phyloP scores from a whole-genome alignment of 768 basidiomycete genomes.

The Rhizopogon salebrosus region DNA sequence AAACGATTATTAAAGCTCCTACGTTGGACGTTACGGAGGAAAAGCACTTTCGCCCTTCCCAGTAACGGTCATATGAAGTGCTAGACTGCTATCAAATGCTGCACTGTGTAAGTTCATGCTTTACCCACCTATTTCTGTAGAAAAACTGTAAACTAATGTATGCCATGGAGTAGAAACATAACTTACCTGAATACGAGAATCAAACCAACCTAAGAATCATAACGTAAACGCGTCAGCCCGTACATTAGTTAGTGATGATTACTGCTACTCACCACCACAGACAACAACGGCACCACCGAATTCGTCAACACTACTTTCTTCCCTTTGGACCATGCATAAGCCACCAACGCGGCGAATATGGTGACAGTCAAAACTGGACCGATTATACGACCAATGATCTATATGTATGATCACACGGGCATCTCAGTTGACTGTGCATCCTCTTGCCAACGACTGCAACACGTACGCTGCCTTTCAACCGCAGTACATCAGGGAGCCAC shows the following conservation, averaged over 20 bases:
- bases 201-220: slow-evolving; percentile 62
- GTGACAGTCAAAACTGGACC: slow-evolving; percentile 86
- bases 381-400: slow-evolving; percentile 69
- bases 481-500: slow-evolving; percentile 85
- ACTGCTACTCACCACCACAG: slow-evolving; percentile 71
- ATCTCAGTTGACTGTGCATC: slow-evolving; percentile 5
- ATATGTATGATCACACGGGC: slow-evolving; percentile 4
- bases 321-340: slow-evolving; percentile 54
- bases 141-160: background rate
- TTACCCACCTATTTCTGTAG: slow-evolving; percentile 58
- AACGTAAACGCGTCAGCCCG: slow-evolving; percentile 4
- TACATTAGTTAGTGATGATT: background rate
- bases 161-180: background rate
- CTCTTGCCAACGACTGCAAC: background rate
- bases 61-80: slow-evolving; percentile 83
- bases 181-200: slow-evolving; percentile 81
- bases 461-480: slow-evolving; percentile 77
- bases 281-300: slow-evolving; percentile 81
- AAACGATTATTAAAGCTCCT: slow-evolving; percentile 5
- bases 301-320: slow-evolving; percentile 65
- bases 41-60: slow-evolving; percentile 87
- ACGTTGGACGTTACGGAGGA: slow-evolving; percentile 64
- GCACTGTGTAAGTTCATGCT: background rate
- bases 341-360: slow-evolving; percentile 58
- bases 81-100: slow-evolving; percentile 29